These are phyloP conservation scores for Magnolia changhungtana DNA, from an alignment of 164 flowering plant genomes.

Conservation along the genomic window DNA sequence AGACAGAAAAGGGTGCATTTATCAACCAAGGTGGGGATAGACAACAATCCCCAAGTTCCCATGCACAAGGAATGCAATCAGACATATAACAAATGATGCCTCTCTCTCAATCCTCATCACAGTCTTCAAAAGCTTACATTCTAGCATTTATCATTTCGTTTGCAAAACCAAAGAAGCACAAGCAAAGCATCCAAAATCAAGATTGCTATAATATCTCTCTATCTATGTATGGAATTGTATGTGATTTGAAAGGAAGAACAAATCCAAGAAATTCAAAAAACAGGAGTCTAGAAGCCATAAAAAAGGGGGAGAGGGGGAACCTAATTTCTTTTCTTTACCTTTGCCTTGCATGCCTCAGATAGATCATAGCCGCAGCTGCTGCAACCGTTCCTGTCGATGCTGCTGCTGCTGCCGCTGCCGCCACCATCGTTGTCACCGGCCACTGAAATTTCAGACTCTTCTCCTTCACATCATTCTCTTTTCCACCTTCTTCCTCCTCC, in stretches of 20 bases:
- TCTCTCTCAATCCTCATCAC: no score
- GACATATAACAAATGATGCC: no score
- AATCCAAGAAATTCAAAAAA: background rate
- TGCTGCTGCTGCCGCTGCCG: conserved; percentile 18
- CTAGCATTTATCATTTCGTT: background rate
- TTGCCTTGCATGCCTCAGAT: conserved; percentile 15
- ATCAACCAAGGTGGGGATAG: no score
- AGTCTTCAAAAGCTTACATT: background rate
- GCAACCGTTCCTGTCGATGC: conserved; percentile 39
- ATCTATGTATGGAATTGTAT: background rate
- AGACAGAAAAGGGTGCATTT: no score
- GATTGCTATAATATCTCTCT: background rate
- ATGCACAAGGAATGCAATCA: no score
- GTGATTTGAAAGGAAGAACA: background rate
- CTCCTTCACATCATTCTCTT: conserved; percentile 7
- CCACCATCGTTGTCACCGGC: conserved; percentile 13
- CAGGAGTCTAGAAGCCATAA: no score
- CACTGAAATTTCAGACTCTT: conserved; percentile 30
- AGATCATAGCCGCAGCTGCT: conserved; percentile 23
- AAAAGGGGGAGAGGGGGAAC: background rate
- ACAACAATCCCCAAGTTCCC: no score
- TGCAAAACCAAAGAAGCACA: background rate
- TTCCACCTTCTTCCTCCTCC: background rate
- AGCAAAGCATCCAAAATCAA: background rate
- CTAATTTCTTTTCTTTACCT: conserved; percentile 14